phyloP scores from a whole-genome alignment of 176 grass and related monocot genomes.

The Saccharum spontaneum region DNA sequence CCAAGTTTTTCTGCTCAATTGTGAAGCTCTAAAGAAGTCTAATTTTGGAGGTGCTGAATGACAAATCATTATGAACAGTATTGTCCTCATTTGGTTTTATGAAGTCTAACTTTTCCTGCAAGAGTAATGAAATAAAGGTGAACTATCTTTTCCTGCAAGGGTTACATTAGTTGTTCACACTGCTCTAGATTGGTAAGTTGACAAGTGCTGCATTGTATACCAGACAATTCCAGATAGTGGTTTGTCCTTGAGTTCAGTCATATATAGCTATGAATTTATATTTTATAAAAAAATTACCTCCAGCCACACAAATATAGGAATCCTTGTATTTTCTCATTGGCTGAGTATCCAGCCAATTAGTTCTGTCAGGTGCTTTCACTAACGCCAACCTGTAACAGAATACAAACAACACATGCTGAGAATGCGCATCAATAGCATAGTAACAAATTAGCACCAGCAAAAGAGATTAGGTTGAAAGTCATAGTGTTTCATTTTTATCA shows the following conservation, averaged over 20 bases:
- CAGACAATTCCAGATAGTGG: conserved; percentile 9
- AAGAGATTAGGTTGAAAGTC: neutral
- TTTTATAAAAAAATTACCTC: conserved; percentile 51
- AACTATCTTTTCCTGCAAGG: no score
- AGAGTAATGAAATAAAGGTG: no score
- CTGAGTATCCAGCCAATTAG: conserved; percentile 93
- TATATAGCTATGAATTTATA: neutral
- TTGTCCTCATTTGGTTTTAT: no score
- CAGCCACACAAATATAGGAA: conserved; percentile 74
- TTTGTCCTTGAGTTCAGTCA: neutral
- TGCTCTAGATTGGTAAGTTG: neutral
- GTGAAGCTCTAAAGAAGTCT: no score
- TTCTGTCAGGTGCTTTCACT: conserved; percentile 75
- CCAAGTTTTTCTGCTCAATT: no score
- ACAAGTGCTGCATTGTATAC: neutral
- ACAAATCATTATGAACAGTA: no score
- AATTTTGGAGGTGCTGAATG: no score
- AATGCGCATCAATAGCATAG: neutral
- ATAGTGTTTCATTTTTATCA: neutral
- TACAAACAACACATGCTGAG: conserved; percentile 41
- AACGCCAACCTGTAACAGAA: conserved; percentile 65
- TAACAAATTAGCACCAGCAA: neutral
- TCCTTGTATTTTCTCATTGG: conserved; percentile 69
- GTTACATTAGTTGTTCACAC: no score
- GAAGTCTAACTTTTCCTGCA: no score